A percentile compares a stretch with the other conserved stretches of the same genome.
Evolutionary conservation across 1,284 basidiomycete species (phyloP).

Genomic region (Leccinum angustisporum): DNA sequence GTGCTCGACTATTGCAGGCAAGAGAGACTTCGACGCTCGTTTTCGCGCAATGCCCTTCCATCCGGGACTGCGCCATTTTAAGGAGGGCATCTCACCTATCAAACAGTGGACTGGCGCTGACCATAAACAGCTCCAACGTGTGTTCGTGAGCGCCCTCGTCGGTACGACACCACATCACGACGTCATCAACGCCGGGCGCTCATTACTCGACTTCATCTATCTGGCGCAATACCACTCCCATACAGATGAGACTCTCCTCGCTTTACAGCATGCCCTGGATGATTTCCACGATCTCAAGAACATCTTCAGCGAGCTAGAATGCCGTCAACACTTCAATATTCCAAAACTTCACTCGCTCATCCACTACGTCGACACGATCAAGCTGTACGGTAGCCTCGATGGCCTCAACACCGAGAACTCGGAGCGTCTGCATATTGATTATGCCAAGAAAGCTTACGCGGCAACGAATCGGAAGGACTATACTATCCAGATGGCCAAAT

Average conservation of each 20-base stretch:
- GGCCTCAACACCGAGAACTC: slow-evolving; percentile 15
- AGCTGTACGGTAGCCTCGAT: slow-evolving; percentile 3
- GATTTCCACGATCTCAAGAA: not conserved
- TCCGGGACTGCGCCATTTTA: not conserved
- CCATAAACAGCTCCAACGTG: not conserved
- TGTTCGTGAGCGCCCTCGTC: not conserved
- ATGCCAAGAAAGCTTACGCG: not conserved
- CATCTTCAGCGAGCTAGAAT: not conserved
- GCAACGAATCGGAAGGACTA: too few relatives aligned
- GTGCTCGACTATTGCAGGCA: not conserved
- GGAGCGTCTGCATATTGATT: not conserved
- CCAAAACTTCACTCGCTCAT: not conserved
- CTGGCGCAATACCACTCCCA: not conserved
- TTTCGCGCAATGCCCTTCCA: not conserved
- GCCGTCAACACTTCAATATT: slow-evolving; percentile 11
- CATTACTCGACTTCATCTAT: not conserved
- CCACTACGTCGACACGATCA: slow-evolving; percentile 15
- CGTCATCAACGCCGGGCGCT: accelerated
- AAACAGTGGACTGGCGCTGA: not conserved
- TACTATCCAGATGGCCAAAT: too few relatives aligned
- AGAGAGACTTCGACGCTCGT: not conserved
- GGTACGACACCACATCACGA: not conserved
- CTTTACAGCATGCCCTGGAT: not conserved
- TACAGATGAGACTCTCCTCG: not conserved
- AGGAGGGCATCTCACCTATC: not conserved